These are phyloP conservation scores for Shiraia bambusicola DNA, from an alignment of 2,329 filamentous ascomycete genomes.

Conservation along the genomic window DNA sequence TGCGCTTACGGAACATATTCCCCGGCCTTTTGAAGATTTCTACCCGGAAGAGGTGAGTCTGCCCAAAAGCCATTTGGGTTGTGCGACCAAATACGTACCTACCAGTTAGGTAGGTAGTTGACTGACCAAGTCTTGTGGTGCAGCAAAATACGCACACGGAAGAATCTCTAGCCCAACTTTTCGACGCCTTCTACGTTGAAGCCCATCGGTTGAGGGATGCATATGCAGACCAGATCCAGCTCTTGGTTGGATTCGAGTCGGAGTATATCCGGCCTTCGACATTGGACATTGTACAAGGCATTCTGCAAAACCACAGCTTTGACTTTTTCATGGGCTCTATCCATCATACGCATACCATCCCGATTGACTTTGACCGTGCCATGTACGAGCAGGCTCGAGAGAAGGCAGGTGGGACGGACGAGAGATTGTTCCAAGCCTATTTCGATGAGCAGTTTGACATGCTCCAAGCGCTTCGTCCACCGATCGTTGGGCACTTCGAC, in stretches of 20 bases:
- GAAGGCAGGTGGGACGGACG: conserved; percentile 59
- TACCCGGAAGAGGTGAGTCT: conserved; percentile 84
- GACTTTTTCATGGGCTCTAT: conserved; percentile 94
- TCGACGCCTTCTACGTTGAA: conserved; percentile 73
- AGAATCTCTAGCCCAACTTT: conserved; percentile 49
- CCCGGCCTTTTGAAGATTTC: conserved; percentile 73
- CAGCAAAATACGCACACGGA: conserved; percentile 30
- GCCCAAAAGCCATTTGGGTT: background rate
- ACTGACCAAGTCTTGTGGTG: conserved; percentile 2
- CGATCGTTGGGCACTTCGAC: conserved; percentile 91
- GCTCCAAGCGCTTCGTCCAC: conserved; percentile 70
- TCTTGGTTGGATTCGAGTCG: conserved; percentile 88
- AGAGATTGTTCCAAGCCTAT: conserved; percentile 72
- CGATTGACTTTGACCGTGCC: conserved; percentile 80
- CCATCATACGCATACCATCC: conserved; percentile 82
- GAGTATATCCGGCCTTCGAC: conserved; percentile 82
- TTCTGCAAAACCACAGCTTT: conserved; percentile 63
- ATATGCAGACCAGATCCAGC: conserved; percentile 70
- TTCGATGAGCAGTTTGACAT: conserved; percentile 86
- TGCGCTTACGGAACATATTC: conserved; percentile 93
- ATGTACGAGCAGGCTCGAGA: conserved; percentile 66
- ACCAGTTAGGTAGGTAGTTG: no score
- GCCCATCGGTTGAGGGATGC: conserved; percentile 69
- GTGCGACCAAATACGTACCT: conserved; percentile 1
- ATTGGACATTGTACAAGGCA: conserved; percentile 59